Evolutionary conservation across 176 grass and related monocot species (phyloP).

Genomic region (Otatea glauca): DNA sequence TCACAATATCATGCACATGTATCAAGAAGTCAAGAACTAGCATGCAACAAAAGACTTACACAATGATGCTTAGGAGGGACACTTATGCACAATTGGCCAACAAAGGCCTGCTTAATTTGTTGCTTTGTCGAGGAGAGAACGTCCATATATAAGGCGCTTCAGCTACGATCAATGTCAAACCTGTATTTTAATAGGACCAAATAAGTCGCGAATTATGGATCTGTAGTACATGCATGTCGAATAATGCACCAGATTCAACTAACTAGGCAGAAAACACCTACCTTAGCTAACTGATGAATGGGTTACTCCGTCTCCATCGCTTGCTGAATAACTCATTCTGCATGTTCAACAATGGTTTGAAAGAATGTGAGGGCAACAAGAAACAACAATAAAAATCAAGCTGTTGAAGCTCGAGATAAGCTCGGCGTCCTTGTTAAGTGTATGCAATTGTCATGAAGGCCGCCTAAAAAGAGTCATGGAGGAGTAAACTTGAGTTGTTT

Average conservation of each 20-base stretch:
- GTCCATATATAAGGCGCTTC: constrained; percentile 36
- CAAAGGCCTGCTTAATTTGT: constrained; percentile 2
- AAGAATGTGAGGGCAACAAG: neutral
- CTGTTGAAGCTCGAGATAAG: neutral
- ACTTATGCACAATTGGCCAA: neutral
- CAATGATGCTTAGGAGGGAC: neutral
- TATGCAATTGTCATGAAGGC: no score
- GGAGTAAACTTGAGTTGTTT: neutral
- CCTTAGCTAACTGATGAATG: constrained; percentile 6
- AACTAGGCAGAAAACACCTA: neutral
- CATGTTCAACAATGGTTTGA: neutral
- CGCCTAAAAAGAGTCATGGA: no score
- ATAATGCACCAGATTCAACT: no score
- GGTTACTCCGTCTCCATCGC: constrained; percentile 32
- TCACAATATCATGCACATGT: neutral
- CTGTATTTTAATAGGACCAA: constrained; percentile 31
- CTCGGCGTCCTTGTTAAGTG: no score
- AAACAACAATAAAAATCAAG: neutral
- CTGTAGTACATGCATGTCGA: neutral
- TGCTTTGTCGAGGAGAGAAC: constrained; percentile 22
- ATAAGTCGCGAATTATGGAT: constrained; percentile 34
- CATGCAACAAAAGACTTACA: constrained; percentile 26
- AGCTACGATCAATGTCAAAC: constrained; percentile 44
- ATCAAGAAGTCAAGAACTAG: neutral
- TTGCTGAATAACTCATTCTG: constrained; percentile 26